phyloP scores from a whole-genome alignment of 2,329 filamentous ascomycete species.

The Hypoxylon sp. region DNA sequence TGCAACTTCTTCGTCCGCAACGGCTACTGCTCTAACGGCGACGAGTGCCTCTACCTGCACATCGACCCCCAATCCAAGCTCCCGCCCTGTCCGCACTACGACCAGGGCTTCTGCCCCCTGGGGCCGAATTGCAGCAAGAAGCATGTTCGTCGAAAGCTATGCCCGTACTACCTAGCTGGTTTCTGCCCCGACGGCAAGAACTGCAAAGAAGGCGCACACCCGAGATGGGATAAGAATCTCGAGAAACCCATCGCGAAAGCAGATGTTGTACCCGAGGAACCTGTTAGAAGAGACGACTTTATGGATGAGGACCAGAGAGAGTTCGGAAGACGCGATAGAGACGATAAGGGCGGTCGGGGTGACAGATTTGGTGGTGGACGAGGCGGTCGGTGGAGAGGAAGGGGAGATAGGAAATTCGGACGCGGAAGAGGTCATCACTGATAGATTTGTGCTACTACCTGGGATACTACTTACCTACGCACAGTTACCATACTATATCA shows the following conservation, averaged over 20 bases:
- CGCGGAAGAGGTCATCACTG: slow-evolving; percentile 54
- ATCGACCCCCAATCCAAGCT: slow-evolving; percentile 86
- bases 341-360: slow-evolving; percentile 52
- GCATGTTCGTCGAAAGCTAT: slow-evolving; percentile 86
- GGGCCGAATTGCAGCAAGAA: slow-evolving; percentile 90
- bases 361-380: slow-evolving; percentile 56
- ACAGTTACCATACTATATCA: background rate
- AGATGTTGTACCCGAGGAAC: slow-evolving; percentile 70
- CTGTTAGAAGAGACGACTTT: slow-evolving; percentile 60
- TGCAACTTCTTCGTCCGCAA: slow-evolving; percentile 97
- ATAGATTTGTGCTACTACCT: background rate
- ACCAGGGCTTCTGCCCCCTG: slow-evolving; percentile 92
- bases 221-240: slow-evolving; percentile 82
- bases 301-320: slow-evolving; percentile 54
- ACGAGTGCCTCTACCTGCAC: slow-evolving; percentile 95
- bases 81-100: slow-evolving; percentile 90
- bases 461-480: background rate
- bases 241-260: slow-evolving; percentile 81
- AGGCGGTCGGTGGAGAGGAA: slow-evolving; percentile 52
- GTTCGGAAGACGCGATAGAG: slow-evolving; percentile 48
- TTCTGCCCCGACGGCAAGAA: slow-evolving; percentile 88
- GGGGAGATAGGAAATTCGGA: slow-evolving; percentile 55
- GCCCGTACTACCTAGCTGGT: slow-evolving; percentile 88
- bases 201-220: slow-evolving; percentile 87
- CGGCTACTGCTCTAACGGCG: slow-evolving; percentile 95